Evolutionary conservation across 2,329 filamentous ascomycete genomes (phyloP), one percentile per base, ranked within the genome.

Genomic region (Verticillium albo-atrum): DNA sequence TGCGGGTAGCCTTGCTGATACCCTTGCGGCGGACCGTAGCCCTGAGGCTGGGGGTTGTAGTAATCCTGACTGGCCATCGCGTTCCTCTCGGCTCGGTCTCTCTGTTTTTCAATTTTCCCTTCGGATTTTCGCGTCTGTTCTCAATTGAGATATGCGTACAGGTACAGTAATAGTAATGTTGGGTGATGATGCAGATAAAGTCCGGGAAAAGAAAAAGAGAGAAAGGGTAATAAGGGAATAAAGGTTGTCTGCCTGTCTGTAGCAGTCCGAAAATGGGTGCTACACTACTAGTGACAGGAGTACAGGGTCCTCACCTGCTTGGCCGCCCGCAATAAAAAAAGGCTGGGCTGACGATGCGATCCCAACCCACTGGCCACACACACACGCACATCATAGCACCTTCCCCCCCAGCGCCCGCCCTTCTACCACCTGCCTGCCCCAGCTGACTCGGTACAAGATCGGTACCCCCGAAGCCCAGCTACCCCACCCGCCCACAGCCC

Each of bases 21-120:
- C 7, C 54, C 35, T n/a, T 32, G 51, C 52, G 57, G 32, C 54
- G 27, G 27, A 20, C 54, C 54, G 17, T 56, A 56, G 51, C 57
- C 57, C 27, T 50, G 42, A 10, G 42, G 42, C 20, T 50, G 42
- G 56, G 70, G 68, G 61, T 72, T 66, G 67, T 77, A 77, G 70
- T 77, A 77, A 34, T 77, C 75, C 62, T 77, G 70, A 66, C 68
- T 74, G 55, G 75, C 73, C 75, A 77, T 77, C 62, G 37, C 4
- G 30, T 14, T 14, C 30, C 6, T 14, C 47, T 20, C 20, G n/a
- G 56, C 20, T 56, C 20, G 20, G 23, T 42, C 6, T 27, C 17
- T 26, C n/a, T 58, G 5, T 20, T 27, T 15, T 26, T 32, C 14
- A 30, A 37, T 30, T n/a, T n/a, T n/a, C n/a, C n/a, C n/a, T n/a